A percentile compares a stretch with the other conserved stretches of the same genome.
phyloP scores from a whole-genome alignment of 345 rosid genomes.

The Adansonia digitata region DNA sequence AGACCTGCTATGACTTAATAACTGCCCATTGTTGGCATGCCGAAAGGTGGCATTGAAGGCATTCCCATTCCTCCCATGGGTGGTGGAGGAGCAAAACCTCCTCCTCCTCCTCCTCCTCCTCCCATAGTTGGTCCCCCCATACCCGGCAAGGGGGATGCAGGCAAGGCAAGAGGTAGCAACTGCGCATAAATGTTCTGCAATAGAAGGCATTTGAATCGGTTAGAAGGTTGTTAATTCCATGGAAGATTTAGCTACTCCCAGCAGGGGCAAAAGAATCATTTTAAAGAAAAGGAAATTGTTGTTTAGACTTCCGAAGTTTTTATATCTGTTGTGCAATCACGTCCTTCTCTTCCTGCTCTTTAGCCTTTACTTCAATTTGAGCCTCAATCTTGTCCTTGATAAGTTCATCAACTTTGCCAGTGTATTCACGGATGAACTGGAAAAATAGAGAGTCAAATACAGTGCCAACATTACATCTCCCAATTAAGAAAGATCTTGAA shows the following conservation, averaged over 20 bases:
- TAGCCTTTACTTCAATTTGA: conserved; percentile 47
- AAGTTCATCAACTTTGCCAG: conserved; percentile 62
- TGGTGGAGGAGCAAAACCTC: conserved; percentile 5
- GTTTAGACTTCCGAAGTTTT: neutral
- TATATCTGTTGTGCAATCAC: conserved; percentile 64
- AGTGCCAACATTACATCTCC: neutral
- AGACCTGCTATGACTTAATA: conserved; percentile 27
- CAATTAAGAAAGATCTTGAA: neutral
- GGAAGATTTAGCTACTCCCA: neutral
- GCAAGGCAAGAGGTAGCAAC: conserved; percentile 65
- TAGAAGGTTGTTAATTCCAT: neutral
- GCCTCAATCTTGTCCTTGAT: conserved; percentile 60
- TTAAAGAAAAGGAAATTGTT: neutral
- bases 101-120: neutral
- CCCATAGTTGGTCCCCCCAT: conserved; percentile 32
- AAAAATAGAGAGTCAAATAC: neutral
- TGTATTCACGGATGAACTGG: conserved; percentile 66
- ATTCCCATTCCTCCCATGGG: conserved; percentile 66
- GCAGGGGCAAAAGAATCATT: neutral
- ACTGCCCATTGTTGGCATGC: conserved; percentile 67
- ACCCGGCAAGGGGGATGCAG: conserved; percentile 68
- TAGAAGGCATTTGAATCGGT: neutral
- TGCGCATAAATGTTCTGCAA: conserved; percentile 73
- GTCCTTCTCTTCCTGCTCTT: conserved; percentile 66
- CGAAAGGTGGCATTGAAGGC: conserved; percentile 71